Evolutionary conservation across 345 rosid species (phyloP), one percentile per base, ranked within the genome.

Genomic region (Cardamine occulta): DNA sequence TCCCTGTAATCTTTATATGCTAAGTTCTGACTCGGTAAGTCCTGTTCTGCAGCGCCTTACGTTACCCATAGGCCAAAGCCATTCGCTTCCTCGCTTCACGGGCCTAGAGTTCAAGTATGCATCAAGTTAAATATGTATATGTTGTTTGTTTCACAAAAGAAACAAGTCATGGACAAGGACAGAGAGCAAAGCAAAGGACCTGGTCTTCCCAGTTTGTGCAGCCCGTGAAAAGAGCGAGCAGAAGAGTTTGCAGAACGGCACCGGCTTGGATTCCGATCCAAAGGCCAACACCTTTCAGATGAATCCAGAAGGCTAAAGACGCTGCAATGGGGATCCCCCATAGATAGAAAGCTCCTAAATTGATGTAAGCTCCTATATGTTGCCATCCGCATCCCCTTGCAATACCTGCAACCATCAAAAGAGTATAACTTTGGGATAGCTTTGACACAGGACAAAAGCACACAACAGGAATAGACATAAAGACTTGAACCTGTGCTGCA

Each of bases 301-400:
- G 31, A 13, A 78, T 5, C 88, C 85, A 80, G 79, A 89, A 89
- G 47, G 89, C 98, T 74, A 91, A 74, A 11, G 64, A 4, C 12
- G 78, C 82, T 24, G 93, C 90, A 3, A 81, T 56, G 3, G 97
- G 98, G 70, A 89, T 74, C 21, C 98, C 97, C 57, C 85, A 85
- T 5, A 87, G 69, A 76, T 93, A 93, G 58, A 77, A 81, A 15
- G 98, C 86, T 28, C 79, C 93, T 8, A 91, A 86, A 77, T 91
- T 93, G 8, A 93, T 81, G 76, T 77, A 86, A 23, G 96, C 97
- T 59, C 93, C 97, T 26, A 88, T 77, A 51, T 89, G 79, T 79
- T 91, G 97, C 98, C 98, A 91, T 53, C 97, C 97, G 23, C 88
- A 86, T 53, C 96, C 98, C 79, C 97, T 91, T 8, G 92, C 89